These are phyloP conservation scores for Malassezia equina DNA, from an alignment of 1,284 basidiomycete species.

Conservation along the genomic window DNA sequence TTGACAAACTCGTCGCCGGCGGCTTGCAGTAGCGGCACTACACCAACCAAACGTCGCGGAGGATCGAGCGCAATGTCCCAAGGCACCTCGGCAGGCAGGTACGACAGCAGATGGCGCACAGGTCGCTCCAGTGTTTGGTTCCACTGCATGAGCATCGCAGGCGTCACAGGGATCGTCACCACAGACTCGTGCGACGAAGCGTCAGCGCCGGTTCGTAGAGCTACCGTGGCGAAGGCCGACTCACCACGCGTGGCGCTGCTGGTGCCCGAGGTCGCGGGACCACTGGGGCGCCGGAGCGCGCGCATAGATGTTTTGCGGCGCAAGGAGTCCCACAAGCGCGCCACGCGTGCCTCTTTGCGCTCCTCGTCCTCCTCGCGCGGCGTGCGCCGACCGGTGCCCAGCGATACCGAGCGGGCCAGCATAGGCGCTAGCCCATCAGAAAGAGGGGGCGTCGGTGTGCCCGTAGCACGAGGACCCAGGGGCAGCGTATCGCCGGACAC, in stretches of 20 bases:
- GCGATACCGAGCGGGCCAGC: background rate
- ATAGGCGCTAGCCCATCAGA: background rate
- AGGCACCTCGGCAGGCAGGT: constrained; percentile 9
- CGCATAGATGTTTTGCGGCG: constrained; percentile 18
- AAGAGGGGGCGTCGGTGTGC: background rate
- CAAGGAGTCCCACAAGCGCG: constrained; percentile 17
- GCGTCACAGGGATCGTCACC: constrained; percentile 19
- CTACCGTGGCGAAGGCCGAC: background rate
- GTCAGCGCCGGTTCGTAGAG: background rate
- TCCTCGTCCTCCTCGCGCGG: background rate
- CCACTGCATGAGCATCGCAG: constrained; percentile 33
- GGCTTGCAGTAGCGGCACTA: constrained; percentile 80
- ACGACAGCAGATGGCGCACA: background rate
- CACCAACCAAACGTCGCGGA: constrained; percentile 69
- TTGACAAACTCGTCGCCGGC: constrained; percentile 88
- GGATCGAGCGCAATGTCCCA: constrained; percentile 56
- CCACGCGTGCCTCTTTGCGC: constrained; percentile 4
- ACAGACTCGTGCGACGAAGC: background rate
- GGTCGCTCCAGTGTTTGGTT: constrained; percentile 26
- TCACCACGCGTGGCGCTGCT: background rate
- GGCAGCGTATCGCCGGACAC: background rate
- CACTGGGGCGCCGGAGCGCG: background rate
- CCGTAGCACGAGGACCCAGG: background rate
- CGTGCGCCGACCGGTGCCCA: background rate
- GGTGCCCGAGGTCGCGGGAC: background rate